A percentile compares a stretch with the other conserved stretches of the same genome.
Conservation (phyloP, 192 early-diverging fungal species). For the Backusella liffmaniae region DNA sequence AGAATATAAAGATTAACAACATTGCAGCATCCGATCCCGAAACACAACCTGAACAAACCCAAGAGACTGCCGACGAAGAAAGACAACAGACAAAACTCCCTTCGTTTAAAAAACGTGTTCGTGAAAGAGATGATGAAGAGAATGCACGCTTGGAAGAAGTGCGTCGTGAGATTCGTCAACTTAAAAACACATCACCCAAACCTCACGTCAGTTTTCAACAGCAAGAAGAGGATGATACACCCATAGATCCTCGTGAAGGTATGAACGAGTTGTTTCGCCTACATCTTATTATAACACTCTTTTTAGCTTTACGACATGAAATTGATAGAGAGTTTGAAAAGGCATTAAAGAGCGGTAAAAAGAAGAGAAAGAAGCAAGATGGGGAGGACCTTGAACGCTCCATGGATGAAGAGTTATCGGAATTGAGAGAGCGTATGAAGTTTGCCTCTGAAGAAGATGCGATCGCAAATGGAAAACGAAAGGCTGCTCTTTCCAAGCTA, state of each 20-base stretch:
- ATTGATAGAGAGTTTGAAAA: conserved; percentile 30
- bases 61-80: conserved; percentile 3
- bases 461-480: conserved; percentile 55
- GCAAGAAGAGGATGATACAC: conserved; percentile 18
- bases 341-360: conserved; percentile 35
- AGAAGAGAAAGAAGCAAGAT: conserved; percentile 37
- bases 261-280: background rate
- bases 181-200: background rate
- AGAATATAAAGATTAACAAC: background rate
- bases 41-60: background rate
- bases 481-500: conserved; percentile 69
- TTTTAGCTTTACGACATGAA: conserved; percentile 32
- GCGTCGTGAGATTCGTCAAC: conserved; percentile 19
- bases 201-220: background rate
- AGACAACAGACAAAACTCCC: conserved; percentile 18
- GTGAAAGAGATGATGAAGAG: conserved; percentile 20
- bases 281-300: background rate
- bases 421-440: conserved; percentile 36
- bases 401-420: conserved; percentile 38
- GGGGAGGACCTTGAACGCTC: conserved; percentile 35
- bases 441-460: conserved; percentile 63
- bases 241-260: conserved; percentile 36
- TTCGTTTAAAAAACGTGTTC: conserved; percentile 33
- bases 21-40: conserved; percentile 3
- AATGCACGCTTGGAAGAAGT: conserved; percentile 27